These are phyloP conservation scores for Fragilariopsis cylindrus DNA, from an alignment of 108 stramenopile species.

Conservation along the genomic window DNA sequence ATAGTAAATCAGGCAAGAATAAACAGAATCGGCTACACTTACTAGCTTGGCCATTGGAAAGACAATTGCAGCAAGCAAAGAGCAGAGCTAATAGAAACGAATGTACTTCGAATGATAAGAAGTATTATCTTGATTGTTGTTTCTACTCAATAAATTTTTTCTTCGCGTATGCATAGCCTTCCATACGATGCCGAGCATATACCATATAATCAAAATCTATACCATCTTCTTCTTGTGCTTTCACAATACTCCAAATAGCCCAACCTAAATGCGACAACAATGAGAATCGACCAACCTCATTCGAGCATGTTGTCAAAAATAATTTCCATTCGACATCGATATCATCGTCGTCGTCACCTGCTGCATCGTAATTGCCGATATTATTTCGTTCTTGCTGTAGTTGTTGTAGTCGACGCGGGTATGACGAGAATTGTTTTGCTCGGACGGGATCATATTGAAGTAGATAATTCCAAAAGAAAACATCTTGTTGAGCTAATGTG, in stretches of 20 bases:
- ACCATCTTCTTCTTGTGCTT: slow-evolving; percentile 35
- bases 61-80: background rate
- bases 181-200: slow-evolving; percentile 67
- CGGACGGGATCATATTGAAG: slow-evolving; percentile 42
- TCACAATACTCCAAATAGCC: slow-evolving; percentile 73
- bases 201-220: slow-evolving; percentile 77
- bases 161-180: slow-evolving; percentile 54
- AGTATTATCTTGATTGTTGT: too few relatives aligned
- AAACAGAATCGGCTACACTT: background rate
- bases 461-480: slow-evolving; percentile 31
- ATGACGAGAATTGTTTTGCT: slow-evolving; percentile 7
- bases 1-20: background rate
- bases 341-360: background rate
- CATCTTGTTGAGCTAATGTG: slow-evolving; percentile 33
- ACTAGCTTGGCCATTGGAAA: background rate
- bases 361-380: background rate
- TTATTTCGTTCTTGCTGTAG: background rate
- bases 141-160: slow-evolving; percentile 6
- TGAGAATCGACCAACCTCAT: slow-evolving; percentile 49
- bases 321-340: slow-evolving; percentile 17
- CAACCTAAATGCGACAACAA: slow-evolving; percentile 71
- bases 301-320: slow-evolving; percentile 35
- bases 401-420: background rate
- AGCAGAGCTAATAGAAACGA: too few relatives aligned
- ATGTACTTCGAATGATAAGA: too few relatives aligned